Evolutionary conservation across 1,139 yeast species (phyloP), one percentile per base, ranked within the genome.

Genomic region (Nakaseomyces sp.): DNA sequence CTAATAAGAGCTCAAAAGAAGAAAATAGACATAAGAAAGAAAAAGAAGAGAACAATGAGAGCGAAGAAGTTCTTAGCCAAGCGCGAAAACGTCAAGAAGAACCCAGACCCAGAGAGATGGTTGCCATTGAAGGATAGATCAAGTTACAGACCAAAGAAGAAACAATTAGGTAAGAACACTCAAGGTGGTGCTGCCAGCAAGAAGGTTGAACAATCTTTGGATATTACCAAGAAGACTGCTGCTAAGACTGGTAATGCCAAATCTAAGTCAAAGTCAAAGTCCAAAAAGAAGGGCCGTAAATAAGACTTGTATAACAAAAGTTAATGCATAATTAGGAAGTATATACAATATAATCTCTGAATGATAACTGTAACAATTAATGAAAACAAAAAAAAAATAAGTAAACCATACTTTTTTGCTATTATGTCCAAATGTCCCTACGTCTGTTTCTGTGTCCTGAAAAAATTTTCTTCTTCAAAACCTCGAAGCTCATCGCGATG

Each of bases 91-190:
- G 41, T 66, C 3, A 50, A 58, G 5, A 65, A 60, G 43, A 53
- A 57, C 16, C 69, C 76, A 1, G 82, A 80, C 54, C 74, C 74
- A 8, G 96, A 89, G 63, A 79, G 96, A 67, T 89, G 97, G 97
- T 66, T 88, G 44, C 95, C 96, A 25, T 59, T 84, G 73, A 81
- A 79, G 57, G 91, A 88, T 60, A 76, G 97, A 63, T 76, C 88
- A 5, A 79, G 81, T 54, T 88, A 84, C 67, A 85, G 78, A 63
- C 87, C 94, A 16, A 81, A 83, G 56, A 69, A 69, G 59, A 80
- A 77, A 60, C 74, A 76, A 48, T 63, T 57, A 39, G 42, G 51
- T 18, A 74, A 70, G 54, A 69, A 66, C 33, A 75, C 84, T 0
- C 88, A 83, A 57, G 93, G 94, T 47, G 93, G 93, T 42, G 72